Evolutionary conservation across 1,139 yeast genomes (phyloP), one percentile per base, ranked within the genome.

Genomic region (Meyerozyma elateridarum): DNA sequence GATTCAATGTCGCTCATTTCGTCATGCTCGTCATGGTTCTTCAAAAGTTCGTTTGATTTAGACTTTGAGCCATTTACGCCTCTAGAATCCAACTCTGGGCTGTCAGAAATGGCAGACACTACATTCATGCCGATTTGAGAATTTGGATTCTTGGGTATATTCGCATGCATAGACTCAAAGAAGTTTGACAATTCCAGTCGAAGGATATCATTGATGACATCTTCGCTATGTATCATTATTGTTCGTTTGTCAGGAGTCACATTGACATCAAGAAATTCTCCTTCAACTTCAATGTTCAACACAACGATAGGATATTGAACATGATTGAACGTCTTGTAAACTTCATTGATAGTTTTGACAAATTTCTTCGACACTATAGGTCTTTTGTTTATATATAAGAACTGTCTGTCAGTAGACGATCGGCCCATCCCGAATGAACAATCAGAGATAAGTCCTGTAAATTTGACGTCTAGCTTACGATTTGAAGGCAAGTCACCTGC

Each of bases 171-270:
- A 0, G 45, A 38, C 29, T 69, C 64, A 48, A 65, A 81, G 41
- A 70, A 66, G 2, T 52, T 49, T 1, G 48, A 44, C 15, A 81
- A 41, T 22, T 56, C 51, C 16, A 56, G 64, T 35, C 71, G 59
- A 3, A 87, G 45, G 1, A 59, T 55, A 24, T 79, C 83, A 6
- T 83, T 46, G 1, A 88, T 52, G 9, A 58, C 54, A 4, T 57
- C 54, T 51, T 89, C 96, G 39, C 76, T 68, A 36, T 82, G 89
- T 1, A 91, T 51, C 44, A 85, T 50, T 2, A 91, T 66, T 3
- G 77, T 73, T 29, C 93, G 64, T 51, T 91, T 91, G 51, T 91
- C 96, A 0, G 98, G 98, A 0, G 95, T 79, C 1, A 93, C 82
- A 54, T 91, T 91, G 13, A 91, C 70, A 57, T 91, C 99, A 22